Conservation (phyloP, 2,329 filamentous ascomycete species). For the Trichoderma guizhouense region DNA sequence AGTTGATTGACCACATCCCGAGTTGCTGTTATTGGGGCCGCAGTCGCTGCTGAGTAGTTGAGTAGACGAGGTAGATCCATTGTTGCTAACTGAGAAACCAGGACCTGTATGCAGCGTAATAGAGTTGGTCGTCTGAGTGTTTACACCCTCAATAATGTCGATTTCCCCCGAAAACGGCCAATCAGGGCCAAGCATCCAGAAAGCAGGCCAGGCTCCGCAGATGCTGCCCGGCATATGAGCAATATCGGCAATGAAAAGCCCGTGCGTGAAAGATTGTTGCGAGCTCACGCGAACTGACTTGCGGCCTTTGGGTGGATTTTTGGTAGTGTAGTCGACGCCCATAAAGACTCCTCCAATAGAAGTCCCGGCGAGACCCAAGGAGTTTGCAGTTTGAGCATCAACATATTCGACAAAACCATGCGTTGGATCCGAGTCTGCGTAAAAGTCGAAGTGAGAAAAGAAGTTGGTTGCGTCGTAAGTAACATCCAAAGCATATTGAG, state of each 20-base stretch:
- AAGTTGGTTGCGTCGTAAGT: constrained; percentile 53
- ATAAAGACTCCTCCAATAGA: constrained; percentile 59
- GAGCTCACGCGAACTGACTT: constrained; percentile 67
- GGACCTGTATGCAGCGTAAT: constrained; percentile 66
- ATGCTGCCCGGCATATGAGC: constrained; percentile 69
- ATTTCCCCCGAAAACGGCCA: constrained; percentile 74
- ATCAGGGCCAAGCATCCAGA: constrained; percentile 63
- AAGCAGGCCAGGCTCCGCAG: constrained; percentile 75
- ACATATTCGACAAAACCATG: constrained; percentile 71
- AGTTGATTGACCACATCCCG: constrained; percentile 59
- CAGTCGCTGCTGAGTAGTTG: constrained; percentile 53
- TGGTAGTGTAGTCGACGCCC: constrained; percentile 63
- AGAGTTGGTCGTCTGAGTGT: constrained; percentile 54
- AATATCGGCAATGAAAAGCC: constrained; percentile 70
- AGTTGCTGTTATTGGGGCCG: constrained; percentile 47
- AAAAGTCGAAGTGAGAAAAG: constrained; percentile 56
- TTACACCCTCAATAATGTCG: constrained; percentile 77
- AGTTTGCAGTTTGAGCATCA: constrained; percentile 54
- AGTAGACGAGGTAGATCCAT: constrained; percentile 45
- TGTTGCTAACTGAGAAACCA: constrained; percentile 56
- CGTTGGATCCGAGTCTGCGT: constrained; percentile 62
- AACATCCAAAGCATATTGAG: constrained; percentile 37
- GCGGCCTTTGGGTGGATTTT: constrained; percentile 57
- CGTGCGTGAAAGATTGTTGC: constrained; percentile 62
- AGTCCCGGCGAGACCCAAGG: constrained; percentile 56